Evolutionary conservation across 805 yeast genomes (phyloP).

Genomic region (Ogataea sp.): DNA sequence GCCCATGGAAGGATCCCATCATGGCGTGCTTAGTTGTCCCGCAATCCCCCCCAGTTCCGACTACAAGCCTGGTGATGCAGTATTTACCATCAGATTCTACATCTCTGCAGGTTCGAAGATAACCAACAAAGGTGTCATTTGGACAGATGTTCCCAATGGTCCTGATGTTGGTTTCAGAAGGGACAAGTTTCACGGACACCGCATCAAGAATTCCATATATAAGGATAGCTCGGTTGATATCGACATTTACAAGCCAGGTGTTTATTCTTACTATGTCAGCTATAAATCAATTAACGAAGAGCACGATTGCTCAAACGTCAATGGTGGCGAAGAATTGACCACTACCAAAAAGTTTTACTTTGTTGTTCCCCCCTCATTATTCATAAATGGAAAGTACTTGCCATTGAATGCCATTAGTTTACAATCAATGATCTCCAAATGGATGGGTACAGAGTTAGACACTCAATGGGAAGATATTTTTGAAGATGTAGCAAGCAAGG

Average conservation of each 20-base stretch:
- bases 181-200: slow-evolving; percentile 40
- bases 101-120: slow-evolving; percentile 72
- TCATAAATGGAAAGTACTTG: slow-evolving; percentile 44
- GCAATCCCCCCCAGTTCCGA: slow-evolving; percentile 29
- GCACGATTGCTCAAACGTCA: too few relatives aligned
- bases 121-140: slow-evolving; percentile 60
- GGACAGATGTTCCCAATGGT: slow-evolving; percentile 62
- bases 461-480: slow-evolving; percentile 64
- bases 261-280: slow-evolving; percentile 65
- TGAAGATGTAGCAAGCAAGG: slow-evolving; percentile 53
- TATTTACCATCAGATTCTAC: slow-evolving; percentile 47
- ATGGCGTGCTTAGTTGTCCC: slow-evolving; percentile 47
- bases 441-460: slow-evolving; percentile 61
- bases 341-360: slow-evolving; percentile 62
- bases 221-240: slow-evolving; percentile 55
- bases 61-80: slow-evolving; percentile 25
- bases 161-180: slow-evolving; percentile 42
- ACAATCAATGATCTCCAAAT: slow-evolving; percentile 83
- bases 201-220: slow-evolving; percentile 51
- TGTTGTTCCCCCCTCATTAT: slow-evolving; percentile 71
- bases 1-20: slow-evolving; percentile 30
- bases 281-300: slow-evolving; percentile 34
- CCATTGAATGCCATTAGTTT: slow-evolving; percentile 74
- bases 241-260: slow-evolving; percentile 64
- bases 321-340: slow-evolving; percentile 20